Conservation (phyloP, 2,329 filamentous ascomycete species). For the Elsinoe fawcettii region DNA sequence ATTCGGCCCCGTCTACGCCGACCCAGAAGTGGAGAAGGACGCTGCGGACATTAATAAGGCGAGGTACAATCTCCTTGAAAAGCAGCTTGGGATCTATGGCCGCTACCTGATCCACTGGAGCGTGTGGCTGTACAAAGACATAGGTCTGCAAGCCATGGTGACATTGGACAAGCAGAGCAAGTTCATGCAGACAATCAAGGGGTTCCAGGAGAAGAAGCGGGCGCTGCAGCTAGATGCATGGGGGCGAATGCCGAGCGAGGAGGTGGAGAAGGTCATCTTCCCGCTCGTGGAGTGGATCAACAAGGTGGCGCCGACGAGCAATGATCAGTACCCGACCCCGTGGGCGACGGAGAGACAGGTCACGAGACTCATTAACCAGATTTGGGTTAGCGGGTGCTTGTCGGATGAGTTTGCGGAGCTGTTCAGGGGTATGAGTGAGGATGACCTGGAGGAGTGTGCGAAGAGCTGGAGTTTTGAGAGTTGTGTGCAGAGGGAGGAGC, state of each 20-base stretch:
- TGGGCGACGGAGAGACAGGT: constrained; percentile 29
- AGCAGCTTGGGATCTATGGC: constrained; percentile 46
- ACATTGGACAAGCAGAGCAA: constrained; percentile 21
- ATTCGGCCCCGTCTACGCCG: constrained; percentile 43
- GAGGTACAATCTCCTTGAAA: constrained; percentile 36
- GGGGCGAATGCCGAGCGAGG: constrained; percentile 35
- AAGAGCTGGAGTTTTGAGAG: constrained; percentile 47
- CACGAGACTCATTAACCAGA: constrained; percentile 38
- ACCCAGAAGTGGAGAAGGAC: constrained; percentile 31
- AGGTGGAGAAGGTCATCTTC: constrained; percentile 39
- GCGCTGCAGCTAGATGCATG: constrained; percentile 48
- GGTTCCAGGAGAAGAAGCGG: constrained; percentile 51
- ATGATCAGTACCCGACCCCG: constrained; percentile 26
- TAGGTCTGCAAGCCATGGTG: constrained; percentile 29
- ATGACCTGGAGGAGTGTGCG: constrained; percentile 47
- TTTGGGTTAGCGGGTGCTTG: constrained; percentile 45
- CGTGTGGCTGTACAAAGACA: constrained; percentile 39
- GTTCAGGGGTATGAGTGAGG: constrained; percentile 44
- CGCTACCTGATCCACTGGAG: constrained; percentile 47
- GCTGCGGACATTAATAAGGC: constrained; percentile 35
- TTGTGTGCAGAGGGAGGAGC: constrained; percentile 42
- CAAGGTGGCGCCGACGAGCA: constrained; percentile 22
- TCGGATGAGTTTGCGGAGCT: constrained; percentile 49
- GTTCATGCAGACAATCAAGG: constrained; percentile 43
- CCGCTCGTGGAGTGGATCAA: constrained; percentile 32